Percentiles rank a stretch among this genome's conserved stretches.
phyloP scores from a whole-genome alignment of 2,329 filamentous ascomycete species.

The Neoarthrinium moseri region DNA sequence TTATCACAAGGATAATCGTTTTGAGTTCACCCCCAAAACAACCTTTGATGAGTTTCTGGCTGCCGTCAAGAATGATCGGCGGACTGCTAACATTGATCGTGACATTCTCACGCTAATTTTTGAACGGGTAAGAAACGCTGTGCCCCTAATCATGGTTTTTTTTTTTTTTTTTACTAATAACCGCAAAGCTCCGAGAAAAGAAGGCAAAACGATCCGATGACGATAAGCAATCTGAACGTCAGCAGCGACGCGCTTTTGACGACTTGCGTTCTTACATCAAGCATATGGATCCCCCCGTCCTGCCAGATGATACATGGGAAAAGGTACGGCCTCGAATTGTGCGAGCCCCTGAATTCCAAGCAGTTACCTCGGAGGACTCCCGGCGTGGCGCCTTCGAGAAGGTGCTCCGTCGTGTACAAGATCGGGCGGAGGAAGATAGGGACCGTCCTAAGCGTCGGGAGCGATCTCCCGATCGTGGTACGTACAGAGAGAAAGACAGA shows the following conservation, averaged over 20 bases:
- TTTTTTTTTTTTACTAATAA: neutral
- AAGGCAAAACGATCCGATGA: slow-evolving; percentile 72
- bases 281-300: slow-evolving; percentile 82
- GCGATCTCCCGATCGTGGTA: slow-evolving; percentile 51
- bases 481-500: slow-evolving; percentile 55
- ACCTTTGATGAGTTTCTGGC: slow-evolving; percentile 84
- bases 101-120: slow-evolving; percentile 81
- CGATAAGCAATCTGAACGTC: slow-evolving; percentile 79
- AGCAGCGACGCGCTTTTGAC: slow-evolving; percentile 82
- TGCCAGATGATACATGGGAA: slow-evolving; percentile 80
- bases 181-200: slow-evolving; percentile 73
- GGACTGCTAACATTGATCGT: slow-evolving; percentile 82
- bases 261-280: slow-evolving; percentile 84
- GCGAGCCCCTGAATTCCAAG: slow-evolving; percentile 80
- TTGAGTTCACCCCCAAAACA: slow-evolving; percentile 84
- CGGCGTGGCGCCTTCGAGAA: slow-evolving; percentile 88
- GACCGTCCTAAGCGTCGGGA: slow-evolving; percentile 60
- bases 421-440: slow-evolving; percentile 85
- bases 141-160: neutral
- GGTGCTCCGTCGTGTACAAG: slow-evolving; percentile 82
- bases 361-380: slow-evolving; percentile 77
- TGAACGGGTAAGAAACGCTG: slow-evolving; percentile 60
- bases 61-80: slow-evolving; percentile 80
- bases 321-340: slow-evolving; percentile 78
- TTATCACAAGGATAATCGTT: slow-evolving; percentile 72